Conservation (phyloP, 1,139 yeast genomes). For the Suhomyces bribrorum region DNA sequence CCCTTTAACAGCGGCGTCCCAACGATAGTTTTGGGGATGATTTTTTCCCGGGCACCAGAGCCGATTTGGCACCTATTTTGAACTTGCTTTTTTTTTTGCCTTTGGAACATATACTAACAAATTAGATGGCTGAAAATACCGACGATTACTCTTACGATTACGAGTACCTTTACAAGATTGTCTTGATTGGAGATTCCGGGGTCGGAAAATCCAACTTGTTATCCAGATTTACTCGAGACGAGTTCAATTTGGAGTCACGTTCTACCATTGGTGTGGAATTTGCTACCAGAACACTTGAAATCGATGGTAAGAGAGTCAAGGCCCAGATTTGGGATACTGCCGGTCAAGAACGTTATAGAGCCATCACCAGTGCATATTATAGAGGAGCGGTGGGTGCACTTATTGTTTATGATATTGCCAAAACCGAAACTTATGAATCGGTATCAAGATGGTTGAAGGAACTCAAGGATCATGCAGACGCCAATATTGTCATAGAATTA, state of each 20-base stretch:
- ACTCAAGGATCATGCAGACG: slow-evolving; percentile 94
- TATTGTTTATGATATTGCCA: slow-evolving; percentile 92
- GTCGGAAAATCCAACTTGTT: slow-evolving; percentile 95
- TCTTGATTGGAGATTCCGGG: slow-evolving; percentile 95
- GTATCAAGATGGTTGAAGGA: slow-evolving; percentile 95
- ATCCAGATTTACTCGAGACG: slow-evolving; percentile 92
- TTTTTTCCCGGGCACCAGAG: no score
- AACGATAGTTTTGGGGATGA: no score
- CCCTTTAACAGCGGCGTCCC: no score
- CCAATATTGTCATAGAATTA: slow-evolving; percentile 91
- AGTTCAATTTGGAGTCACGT: slow-evolving; percentile 90
- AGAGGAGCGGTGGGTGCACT: slow-evolving; percentile 98
- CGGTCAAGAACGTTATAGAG: slow-evolving; percentile 97
- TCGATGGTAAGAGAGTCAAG: slow-evolving; percentile 92
- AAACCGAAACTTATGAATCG: slow-evolving; percentile 89
- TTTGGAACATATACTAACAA: slow-evolving; percentile 2
- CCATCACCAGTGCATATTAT: slow-evolving; percentile 95
- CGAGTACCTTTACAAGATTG: slow-evolving; percentile 93
- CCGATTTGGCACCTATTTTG: not conserved
- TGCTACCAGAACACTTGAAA: slow-evolving; percentile 93
- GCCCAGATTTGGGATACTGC: slow-evolving; percentile 99
- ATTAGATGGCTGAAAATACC: slow-evolving; percentile 44
- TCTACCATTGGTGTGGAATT: slow-evolving; percentile 98
- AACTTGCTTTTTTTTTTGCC: not conserved
- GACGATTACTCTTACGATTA: slow-evolving; percentile 90